Conservation (phyloP, 2,329 filamentous ascomycete species). For the Mycosphaerella arachidis region DNA sequence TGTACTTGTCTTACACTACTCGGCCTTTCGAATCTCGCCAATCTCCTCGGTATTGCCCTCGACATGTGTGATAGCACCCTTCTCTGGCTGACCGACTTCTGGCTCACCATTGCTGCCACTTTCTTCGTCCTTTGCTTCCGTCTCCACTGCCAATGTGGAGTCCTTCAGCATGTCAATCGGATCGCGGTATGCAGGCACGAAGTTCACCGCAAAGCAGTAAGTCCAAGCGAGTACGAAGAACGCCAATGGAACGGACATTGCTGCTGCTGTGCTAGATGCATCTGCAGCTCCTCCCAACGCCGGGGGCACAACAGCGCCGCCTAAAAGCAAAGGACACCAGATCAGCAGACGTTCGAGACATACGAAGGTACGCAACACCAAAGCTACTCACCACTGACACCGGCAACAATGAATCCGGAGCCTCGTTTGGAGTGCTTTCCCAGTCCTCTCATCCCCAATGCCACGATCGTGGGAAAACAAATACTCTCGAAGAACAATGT, state of each 20-base stretch:
- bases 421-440: conserved; percentile 74
- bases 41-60: conserved; percentile 11
- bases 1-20: neutral
- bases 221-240: conserved; percentile 47
- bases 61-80: conserved; percentile 12
- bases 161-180: conserved; percentile 56
- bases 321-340: neutral
- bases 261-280: conserved; percentile 34
- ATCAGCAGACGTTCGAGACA: no score
- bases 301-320: conserved; percentile 59
- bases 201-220: conserved; percentile 54
- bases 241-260: conserved; percentile 35
- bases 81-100: conserved; percentile 11
- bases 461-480: conserved; percentile 77
- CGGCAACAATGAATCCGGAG: conserved; percentile 66
- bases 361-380: conserved; percentile 37
- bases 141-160: conserved; percentile 43
- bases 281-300: conserved; percentile 67
- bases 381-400: conserved; percentile 53
- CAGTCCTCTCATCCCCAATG: conserved; percentile 70
- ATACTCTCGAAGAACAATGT: conserved; percentile 79
- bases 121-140: conserved; percentile 31
- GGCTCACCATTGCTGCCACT: conserved; percentile 6
- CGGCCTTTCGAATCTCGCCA: conserved; percentile 8
- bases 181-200: conserved; percentile 58